Base-by-base conservation (phyloP, 768 basidiomycete species). In the Naganishia friedmannii region DNA sequence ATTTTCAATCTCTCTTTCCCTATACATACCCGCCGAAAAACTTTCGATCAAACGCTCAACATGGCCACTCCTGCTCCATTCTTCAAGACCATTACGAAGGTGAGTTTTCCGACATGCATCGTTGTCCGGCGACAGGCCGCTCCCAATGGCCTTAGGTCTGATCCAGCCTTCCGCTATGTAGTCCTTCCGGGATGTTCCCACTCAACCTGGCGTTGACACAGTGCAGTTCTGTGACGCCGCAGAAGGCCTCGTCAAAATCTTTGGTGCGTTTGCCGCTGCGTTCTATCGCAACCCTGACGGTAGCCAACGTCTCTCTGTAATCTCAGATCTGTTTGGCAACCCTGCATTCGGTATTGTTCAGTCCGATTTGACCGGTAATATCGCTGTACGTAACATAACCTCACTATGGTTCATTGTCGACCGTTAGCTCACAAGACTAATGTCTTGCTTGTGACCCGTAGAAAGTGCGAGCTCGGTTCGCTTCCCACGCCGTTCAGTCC, bases 151-250 rank as follows among this genome's bases (percentile, higher is more conserved):
- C 8, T 12, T 5, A 42, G 2, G 28, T 9, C 39, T 45, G 19
- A 23, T 46, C 3, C 48, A n/a, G 6, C 19, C n/a, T 23, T 21
- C 7, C 12, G 48, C 13, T 51, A 8, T 51, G 23, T 51, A 98
- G 95, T 94, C 92, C n/a, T 99, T 93, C 80, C 88, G 88, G 74
- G 89, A 94, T 81, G 95, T 98, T 48, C 86, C 89, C 34, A 91
- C 89, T 67, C 88, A 92, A 74, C 86, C 85, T 75, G 95, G 95
- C 71, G 87, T 98, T 79, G 89, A 98, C 80, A 98, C 96, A 19
- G 79, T 87, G 54, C 84, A 85, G 57, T 99, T 98, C 84, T 85
- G 94, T 75, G 88, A 95, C 75, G 96, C 95, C 9, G 85, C 91
- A 0, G 85, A 90, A 68, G 95, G 93, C 46, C 85, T 99, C 55